Evolutionary conservation across 805 yeast species (phyloP).

Genomic region (Pichia deserticola): DNA sequence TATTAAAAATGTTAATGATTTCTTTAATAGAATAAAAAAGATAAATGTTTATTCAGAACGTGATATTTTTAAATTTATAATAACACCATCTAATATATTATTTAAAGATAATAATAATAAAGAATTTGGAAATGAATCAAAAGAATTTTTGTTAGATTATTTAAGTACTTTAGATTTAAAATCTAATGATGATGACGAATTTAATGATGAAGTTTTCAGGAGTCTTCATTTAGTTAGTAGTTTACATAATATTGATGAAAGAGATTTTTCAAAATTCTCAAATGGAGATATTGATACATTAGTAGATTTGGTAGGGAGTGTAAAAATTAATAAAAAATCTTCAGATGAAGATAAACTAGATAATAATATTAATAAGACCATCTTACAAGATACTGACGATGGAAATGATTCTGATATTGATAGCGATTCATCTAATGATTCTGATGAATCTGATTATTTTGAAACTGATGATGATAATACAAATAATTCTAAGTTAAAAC

Average conservation of each 20-base stretch:
- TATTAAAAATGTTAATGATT: slow-evolving; percentile 89
- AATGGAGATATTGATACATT: slow-evolving; percentile 78
- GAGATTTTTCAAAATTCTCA: slow-evolving; percentile 75
- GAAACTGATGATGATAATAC: slow-evolving; percentile 26
- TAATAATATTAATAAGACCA: background rate
- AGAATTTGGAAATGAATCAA: slow-evolving; percentile 31
- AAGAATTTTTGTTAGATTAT: slow-evolving; percentile 33
- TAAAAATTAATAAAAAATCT: slow-evolving; percentile 17
- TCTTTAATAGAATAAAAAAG: slow-evolving; percentile 62
- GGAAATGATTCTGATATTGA: slow-evolving; percentile 19
- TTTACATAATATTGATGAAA: slow-evolving; percentile 77
- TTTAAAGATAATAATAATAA: slow-evolving; percentile 17
- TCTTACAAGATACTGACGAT: slow-evolving; percentile 21
- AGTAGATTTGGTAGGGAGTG: slow-evolving; percentile 50
- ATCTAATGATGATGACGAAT: slow-evolving; percentile 40
- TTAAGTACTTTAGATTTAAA: slow-evolving; percentile 53
- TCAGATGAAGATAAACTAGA: slow-evolving; percentile 14
- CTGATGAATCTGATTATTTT: slow-evolving; percentile 26
- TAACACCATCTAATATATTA: slow-evolving; percentile 19
- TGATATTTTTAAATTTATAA: slow-evolving; percentile 69
- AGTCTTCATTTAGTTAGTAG: slow-evolving; percentile 71
- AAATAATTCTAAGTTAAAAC: slow-evolving; percentile 56
- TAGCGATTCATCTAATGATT: slow-evolving; percentile 12
- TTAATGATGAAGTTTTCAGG: slow-evolving; percentile 84
- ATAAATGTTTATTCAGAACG: slow-evolving; percentile 79